Evolutionary conservation across 202 grass and related monocot species (phyloP).

Genomic region (Alloteropsis angusta): DNA sequence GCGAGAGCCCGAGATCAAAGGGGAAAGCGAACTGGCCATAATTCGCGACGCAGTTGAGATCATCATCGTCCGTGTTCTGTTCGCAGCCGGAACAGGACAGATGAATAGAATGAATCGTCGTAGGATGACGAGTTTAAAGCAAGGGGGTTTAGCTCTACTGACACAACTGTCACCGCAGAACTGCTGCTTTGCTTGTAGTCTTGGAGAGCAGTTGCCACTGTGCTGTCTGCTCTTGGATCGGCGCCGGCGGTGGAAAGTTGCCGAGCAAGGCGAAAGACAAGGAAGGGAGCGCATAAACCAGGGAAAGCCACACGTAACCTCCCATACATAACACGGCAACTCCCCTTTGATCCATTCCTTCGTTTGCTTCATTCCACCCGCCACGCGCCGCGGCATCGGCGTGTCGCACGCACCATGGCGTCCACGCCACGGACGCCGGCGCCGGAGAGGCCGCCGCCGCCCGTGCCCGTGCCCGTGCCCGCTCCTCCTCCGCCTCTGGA

Average conservation of each 20-base stretch:
- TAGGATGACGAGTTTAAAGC: too few species aligned
- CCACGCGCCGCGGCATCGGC: not conserved
- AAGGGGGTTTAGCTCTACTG: not conserved
- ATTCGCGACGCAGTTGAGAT: not conserved
- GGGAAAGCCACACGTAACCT: conserved; percentile 31
- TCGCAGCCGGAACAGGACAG: too few species aligned
- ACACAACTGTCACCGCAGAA: not conserved
- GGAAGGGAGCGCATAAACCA: not conserved
- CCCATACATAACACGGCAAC: conserved; percentile 22
- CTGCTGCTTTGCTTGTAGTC: not conserved
- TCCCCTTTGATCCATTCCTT: not conserved
- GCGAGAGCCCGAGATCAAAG: not conserved
- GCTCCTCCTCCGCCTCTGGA: not conserved
- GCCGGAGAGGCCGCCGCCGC: conserved; percentile 33
- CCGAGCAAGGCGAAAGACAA: not conserved
- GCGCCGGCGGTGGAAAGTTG: not conserved
- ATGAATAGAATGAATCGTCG: too few species aligned
- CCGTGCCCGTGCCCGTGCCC: conserved; percentile 7
- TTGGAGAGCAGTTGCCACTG: not conserved
- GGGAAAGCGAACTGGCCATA: not conserved
- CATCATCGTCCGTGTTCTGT: too few species aligned
- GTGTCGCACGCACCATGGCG: conserved; percentile 13
- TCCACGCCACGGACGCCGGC: conserved; percentile 24
- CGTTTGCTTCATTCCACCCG: not conserved
- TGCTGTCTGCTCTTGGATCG: not conserved